phyloP scores from a whole-genome alignment of 768 basidiomycete species.

The Leccinellum rugosiceps region DNA sequence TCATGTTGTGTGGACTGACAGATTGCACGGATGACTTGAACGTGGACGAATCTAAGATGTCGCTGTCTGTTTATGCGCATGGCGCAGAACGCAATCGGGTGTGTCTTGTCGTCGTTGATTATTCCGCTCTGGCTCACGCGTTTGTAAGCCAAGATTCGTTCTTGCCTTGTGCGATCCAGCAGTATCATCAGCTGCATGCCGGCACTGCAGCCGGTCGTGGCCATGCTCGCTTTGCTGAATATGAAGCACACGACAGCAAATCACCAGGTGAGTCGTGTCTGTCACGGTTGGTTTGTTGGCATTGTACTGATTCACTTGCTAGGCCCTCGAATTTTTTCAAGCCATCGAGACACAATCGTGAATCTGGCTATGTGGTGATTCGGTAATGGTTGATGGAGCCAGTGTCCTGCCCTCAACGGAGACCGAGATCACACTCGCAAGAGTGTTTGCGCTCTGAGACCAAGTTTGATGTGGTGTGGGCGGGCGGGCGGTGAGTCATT shows the following conservation, averaged over 20 bases:
- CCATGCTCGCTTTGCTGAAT: conserved; percentile 75
- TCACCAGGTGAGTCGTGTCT: conserved; percentile 24
- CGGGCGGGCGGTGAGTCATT: no score
- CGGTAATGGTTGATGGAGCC: conserved; percentile 55
- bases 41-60: conserved; percentile 94
- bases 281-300: no score
- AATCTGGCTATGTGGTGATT: conserved; percentile 75
- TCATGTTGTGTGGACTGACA: neutral
- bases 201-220: conserved; percentile 75
- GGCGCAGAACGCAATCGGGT: conserved; percentile 76
- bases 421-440: conserved; percentile 54
- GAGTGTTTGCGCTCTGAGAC: conserved; percentile 48
- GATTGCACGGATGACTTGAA: conserved; percentile 72
- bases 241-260: conserved; percentile 54
- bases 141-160: conserved; percentile 75
- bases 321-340: conserved; percentile 68
- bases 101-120: conserved; percentile 11
- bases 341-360: conserved; percentile 82
- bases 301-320: no score
- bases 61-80: conserved; percentile 71
- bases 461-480: conserved; percentile 49
- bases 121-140: neutral
- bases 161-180: conserved; percentile 79
- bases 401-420: conserved; percentile 64
- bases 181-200: conserved; percentile 91